Evolutionary conservation across 2,329 filamentous ascomycete species (phyloP), one percentile per base, ranked within the genome.

Genomic region (Penicillium sclerotiorum): DNA sequence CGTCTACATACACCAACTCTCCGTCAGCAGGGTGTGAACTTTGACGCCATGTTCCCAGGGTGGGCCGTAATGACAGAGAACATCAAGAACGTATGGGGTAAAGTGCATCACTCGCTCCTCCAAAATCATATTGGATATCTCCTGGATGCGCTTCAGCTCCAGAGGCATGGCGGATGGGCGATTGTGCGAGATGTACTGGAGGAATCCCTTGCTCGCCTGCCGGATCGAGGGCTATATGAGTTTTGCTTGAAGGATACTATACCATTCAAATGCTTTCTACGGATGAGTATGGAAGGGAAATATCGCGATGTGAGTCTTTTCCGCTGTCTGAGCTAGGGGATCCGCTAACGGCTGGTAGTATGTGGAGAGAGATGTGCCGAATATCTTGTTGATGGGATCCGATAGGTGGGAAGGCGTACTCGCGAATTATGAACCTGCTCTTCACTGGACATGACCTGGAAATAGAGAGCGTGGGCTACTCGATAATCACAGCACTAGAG

Each of bases 221-320:
- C 8, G 6, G 40, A 33, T 4, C 45, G 45, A 15, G 43, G 13
- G 17, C 23, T 61, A 6, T 48, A 35, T 25, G 52, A 58, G 20
- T 61, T 36, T 23, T 55, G 47, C 22, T n/a, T 39, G 5, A 43
- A 53, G 37, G 52, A 58, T 7, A 59, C 52, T 9, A 61, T 61
- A 50, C 50, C 50, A 6, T 49, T 59, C 15, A 58, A 58, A 38
- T 56, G 58, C 36, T 61, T 61, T 36, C 28, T 61, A 45, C 39
- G 57, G 8, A 59, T 61, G 57, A 42, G 57, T 6, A 53, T 59
- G 50, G 44, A 51, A 15, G 43, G 50, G 5, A 49, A 55, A 18
- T 59, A 56, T 49, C 49, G 49, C 32, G 52, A 58, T 50, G 58
- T 58, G 27, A 50, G 58, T 46, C 1, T 3, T n/a, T 12, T 33